phyloP scores from a whole-genome alignment of 306 rosid genomes.

The Erythrophleum fordii region DNA sequence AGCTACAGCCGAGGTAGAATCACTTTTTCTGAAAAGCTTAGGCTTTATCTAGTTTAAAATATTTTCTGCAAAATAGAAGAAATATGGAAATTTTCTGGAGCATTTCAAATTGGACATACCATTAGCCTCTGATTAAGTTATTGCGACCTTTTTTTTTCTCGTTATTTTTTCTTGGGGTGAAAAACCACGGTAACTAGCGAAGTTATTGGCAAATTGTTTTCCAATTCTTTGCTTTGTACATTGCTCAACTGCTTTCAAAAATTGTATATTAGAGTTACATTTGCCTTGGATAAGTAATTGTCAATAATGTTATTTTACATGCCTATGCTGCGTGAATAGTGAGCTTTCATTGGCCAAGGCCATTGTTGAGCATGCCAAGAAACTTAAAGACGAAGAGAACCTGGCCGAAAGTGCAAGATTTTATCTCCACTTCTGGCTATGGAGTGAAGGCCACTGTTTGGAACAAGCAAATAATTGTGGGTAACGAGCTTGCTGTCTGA shows the following conservation, averaged over 20 bases:
- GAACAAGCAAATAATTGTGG: slow-evolving; percentile 66
- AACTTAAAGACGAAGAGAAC: slow-evolving; percentile 63
- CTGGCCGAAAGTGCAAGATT: slow-evolving; percentile 78
- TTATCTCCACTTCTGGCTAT: slow-evolving; percentile 79
- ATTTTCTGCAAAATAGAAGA: not conserved
- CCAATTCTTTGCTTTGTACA: not conserved
- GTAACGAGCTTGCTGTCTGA: slow-evolving; percentile 76
- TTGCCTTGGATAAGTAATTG: not conserved
- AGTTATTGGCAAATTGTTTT: not conserved
- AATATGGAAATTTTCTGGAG: too few relatives aligned
- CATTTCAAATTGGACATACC: not conserved
- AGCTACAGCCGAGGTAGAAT: slow-evolving; percentile 80
- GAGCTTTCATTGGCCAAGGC: slow-evolving; percentile 94
- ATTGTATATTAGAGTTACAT: slow-evolving; percentile 7
- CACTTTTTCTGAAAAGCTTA: slow-evolving; percentile 15
- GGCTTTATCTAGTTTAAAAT: not conserved
- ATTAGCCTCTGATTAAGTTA: not conserved
- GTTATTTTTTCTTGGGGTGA: not conserved
- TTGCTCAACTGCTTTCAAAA: slow-evolving; percentile 2
- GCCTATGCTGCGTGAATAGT: slow-evolving; percentile 67
- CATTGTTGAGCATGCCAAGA: slow-evolving; percentile 75
- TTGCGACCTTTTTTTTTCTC: too few relatives aligned
- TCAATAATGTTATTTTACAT: not conserved
- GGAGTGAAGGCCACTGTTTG: slow-evolving; percentile 86
- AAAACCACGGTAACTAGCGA: not conserved